Conservation (phyloP, 176 grass and related monocot species). For the Raddia guianensis region DNA sequence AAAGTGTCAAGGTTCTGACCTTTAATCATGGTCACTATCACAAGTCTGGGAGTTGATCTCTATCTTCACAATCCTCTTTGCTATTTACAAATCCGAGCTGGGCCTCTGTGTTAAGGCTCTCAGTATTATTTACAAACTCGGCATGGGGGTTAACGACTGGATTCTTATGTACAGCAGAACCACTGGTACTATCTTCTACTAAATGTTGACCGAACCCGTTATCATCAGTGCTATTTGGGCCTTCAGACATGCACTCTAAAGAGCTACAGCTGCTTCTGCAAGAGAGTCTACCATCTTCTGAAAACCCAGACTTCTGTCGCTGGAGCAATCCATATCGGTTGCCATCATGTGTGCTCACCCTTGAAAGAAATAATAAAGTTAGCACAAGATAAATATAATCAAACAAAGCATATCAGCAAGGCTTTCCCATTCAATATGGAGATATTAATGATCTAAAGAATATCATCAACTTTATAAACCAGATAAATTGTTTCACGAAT, state of each 20-base stretch:
- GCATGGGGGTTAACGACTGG: conserved; percentile 49
- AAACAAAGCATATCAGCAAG: not conserved
- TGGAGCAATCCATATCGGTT: conserved; percentile 51
- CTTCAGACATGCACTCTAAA: conserved; percentile 72
- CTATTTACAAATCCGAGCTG: conserved; percentile 87
- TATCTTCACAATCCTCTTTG: conserved; percentile 56
- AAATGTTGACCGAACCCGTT: conserved; percentile 45
- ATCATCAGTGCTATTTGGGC: conserved; percentile 49
- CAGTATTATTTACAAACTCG: conserved; percentile 76
- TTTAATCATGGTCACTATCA: conserved; percentile 42
- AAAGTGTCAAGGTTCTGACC: conserved; percentile 27
- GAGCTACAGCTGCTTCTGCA: conserved; percentile 73
- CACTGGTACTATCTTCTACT: conserved; percentile 40
- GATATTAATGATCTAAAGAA: not conserved
- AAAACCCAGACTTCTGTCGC: conserved; percentile 53
- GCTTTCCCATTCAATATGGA: conserved; percentile 1
- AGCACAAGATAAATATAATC: conserved; percentile 28
- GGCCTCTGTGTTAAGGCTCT: conserved; percentile 62
- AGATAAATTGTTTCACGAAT: not conserved
- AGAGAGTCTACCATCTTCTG: conserved; percentile 64
- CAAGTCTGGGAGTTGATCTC: conserved; percentile 57
- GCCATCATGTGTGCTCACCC: conserved; percentile 48
- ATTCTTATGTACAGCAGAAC: conserved; percentile 74
- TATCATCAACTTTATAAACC: not conserved
- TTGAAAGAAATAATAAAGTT: conserved; percentile 24